Base-by-base conservation (phyloP, 257 asterid species). In the Paulownia fortunei region DNA sequence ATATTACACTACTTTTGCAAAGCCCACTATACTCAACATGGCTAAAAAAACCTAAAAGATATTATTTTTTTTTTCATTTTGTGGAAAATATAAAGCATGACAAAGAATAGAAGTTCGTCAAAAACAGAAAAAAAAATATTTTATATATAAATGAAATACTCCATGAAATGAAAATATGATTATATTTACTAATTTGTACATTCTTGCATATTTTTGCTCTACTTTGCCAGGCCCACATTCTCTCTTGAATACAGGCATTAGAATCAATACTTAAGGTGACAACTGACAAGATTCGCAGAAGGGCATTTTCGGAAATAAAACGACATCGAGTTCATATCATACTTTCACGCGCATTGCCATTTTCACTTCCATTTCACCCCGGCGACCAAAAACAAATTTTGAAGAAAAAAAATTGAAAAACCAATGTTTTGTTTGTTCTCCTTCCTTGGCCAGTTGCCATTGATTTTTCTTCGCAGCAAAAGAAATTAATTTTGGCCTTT, bases 231-330 rank as follows among this genome's bases (percentile, higher is more conserved):
- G 37, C 52, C 23, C 37, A 71, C 61, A 34, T 19, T 34, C 23
- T 34, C 30, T 0, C 9, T 60, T 27, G 21, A 60, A 51, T 13
- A 51, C 24, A 41, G 3, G 47, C 47, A 41, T 41, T 41, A 41
- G 8, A 41, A 7, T 23, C 41, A 13, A n/a, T 3, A 36, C 26
- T 49, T 15, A 36, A 66, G 19, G 13, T 3, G n/a, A 24, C 13
- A 39, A 2, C 56, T 13, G 34, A 1, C 55, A 47, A 4, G 47
- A 65, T n/a, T 34, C 76, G 1, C 34, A 3, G 19, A 72, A 21
- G 77, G 77, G 80, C 13, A 77, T 44, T 30, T 56, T 18, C 69
- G 85, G 82, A 46, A 80, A 77, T 39, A 2, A 27, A 15, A 10
- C n/a, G 9, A 60, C 5, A 13, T 19, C 27, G 15, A 44, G 51